Evolutionary conservation across 768 basidiomycete species (phyloP), one percentile per base, ranked within the genome.

Genomic region (Scleroderma bovista): DNA sequence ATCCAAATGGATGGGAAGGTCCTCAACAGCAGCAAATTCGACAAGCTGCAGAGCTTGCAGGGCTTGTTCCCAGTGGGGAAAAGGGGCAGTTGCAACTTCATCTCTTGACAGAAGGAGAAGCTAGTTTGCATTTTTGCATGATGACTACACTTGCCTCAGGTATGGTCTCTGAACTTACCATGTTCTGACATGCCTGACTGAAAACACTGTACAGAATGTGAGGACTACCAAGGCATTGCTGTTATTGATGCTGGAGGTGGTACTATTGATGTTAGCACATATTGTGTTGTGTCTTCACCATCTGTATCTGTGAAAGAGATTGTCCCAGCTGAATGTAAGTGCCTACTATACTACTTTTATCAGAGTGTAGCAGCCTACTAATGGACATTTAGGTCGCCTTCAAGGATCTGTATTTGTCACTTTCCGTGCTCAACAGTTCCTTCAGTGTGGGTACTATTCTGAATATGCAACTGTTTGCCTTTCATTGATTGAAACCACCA

Each of bases 91-190:
- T 59, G 38, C 69, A 71, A 9, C 57, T 79, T 16, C 63, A 66
- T 19, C 75, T 78, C 19, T 71, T 79, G 10, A 72, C 74, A 1
- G 79, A 80, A 51, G 78, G 76, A 33, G 79, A 80, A 57, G 78
- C 78, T 1, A 74, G 73, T 60, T 58, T 79, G 12, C 77, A 79
- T 54, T 80, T 67, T 47, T 75, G 74, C 37, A 51, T 79, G 43
- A 64, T 63, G 6, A 69, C 66, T 44, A 72, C 69, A 0, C 57
- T 72, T 26, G 59, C 60, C 0, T 53, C 60, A n/a, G n/a, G n/a
- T n/a, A n/a, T n/a, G n/a, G n/a, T n/a, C n/a, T n/a, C n/a, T n/a
- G n/a, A n/a, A n/a, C n/a, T n/a, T n/a, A n/a, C n/a, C n/a, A n/a
- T n/a, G n/a, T n/a, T n/a, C n/a, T n/a, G n/a, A n/a, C n/a, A n/a